Base-by-base conservation (phyloP, 352 stramenopile species). In the Pilasporangium apinafurcum region DNA sequence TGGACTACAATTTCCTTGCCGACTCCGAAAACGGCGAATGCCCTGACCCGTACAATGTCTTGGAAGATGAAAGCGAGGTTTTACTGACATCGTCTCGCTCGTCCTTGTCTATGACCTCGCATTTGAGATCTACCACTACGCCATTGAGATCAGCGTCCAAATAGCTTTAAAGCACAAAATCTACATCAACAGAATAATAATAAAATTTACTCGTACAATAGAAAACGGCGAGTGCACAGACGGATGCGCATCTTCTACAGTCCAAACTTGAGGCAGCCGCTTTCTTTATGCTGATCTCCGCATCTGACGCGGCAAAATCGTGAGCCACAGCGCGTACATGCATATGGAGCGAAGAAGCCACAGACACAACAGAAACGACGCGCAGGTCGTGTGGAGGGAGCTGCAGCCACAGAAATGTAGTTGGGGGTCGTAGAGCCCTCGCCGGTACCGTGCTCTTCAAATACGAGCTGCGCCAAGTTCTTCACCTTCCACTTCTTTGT, bases 201-300 rank as follows among this genome's bases (percentile, higher is more conserved):
- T 33, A 33, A 37, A 31, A 39, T 16, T 39, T 18, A 10, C 29
- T 37, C 22, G 18, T n/a, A n/a, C n/a, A n/a, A n/a, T n/a, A n/a
- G n/a, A n/a, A n/a, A n/a, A n/a, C n/a, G n/a, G n/a, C n/a, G n/a
- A n/a, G n/a, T n/a, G n/a, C n/a, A n/a, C n/a, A n/a, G n/a, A n/a
- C n/a, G n/a, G n/a, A n/a, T n/a, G n/a, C n/a, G n/a, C 20, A 51
- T 37, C 26, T 44, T 35, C 66, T 51, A 88, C 17, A 88, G 45
- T 0, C 78, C 77, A 39, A 96, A 96, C 60, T 95, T 95, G 39
- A 96, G 68, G 46, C 86, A 96, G 18, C 86, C 70, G 38, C 76
- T 95, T 51, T 96, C 83, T 52, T 94, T 92, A 51, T 95, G 84
- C 26, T 91, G 76, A 39, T 95, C 81, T 25, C 68, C 77, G 63